A percentile compares a stretch with the other conserved stretches of the same genome.
Evolutionary conservation across 495 filamentous ascomycete genomes (phyloP).

Genomic region (Mytilinidion resinicola): DNA sequence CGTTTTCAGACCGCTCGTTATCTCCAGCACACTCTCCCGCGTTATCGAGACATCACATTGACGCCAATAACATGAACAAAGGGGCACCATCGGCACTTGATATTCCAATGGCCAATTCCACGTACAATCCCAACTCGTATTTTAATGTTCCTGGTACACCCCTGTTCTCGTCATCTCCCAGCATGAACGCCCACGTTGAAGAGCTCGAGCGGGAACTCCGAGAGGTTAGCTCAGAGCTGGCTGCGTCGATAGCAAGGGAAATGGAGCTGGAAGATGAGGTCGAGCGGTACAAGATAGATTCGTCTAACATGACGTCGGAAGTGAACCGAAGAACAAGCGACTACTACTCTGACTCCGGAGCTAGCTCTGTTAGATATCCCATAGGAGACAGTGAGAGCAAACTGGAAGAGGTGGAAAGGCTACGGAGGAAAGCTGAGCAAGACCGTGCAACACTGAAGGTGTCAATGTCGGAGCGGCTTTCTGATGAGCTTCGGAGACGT

Average conservation of each 20-base stretch:
- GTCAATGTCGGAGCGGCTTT: constrained; percentile 72
- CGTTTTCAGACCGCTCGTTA: constrained; percentile 55
- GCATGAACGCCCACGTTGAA: constrained; percentile 47
- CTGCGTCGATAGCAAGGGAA: constrained; percentile 85
- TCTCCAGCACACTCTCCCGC: constrained; percentile 56
- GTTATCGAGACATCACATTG: constrained; percentile 37
- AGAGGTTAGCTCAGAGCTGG: constrained; percentile 86
- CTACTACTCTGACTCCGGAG: constrained; percentile 95
- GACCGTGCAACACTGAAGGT: constrained; percentile 83
- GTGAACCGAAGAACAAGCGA: constrained; percentile 78
- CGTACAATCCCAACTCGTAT: constrained; percentile 21
- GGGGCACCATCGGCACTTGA: constrained; percentile 37
- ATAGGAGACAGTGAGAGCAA: constrained; percentile 56
- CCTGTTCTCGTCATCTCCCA: constrained; percentile 37
- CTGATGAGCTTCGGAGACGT: constrained; percentile 72
- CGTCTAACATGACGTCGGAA: constrained; percentile 38
- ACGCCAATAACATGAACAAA: constrained; percentile 31
- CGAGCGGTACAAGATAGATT: constrained; percentile 71
- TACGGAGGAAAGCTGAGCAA: constrained; percentile 79
- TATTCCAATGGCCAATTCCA: constrained; percentile 34
- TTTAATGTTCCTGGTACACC: constrained; percentile 38
- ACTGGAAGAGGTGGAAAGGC: constrained; percentile 75
- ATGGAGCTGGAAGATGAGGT: constrained; percentile 95
- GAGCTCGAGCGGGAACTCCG: constrained; percentile 92
- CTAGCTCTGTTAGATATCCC: constrained; percentile 71